Conservation (phyloP, 2,329 filamentous ascomycete genomes). For the Aspergillus hiratsukae region DNA sequence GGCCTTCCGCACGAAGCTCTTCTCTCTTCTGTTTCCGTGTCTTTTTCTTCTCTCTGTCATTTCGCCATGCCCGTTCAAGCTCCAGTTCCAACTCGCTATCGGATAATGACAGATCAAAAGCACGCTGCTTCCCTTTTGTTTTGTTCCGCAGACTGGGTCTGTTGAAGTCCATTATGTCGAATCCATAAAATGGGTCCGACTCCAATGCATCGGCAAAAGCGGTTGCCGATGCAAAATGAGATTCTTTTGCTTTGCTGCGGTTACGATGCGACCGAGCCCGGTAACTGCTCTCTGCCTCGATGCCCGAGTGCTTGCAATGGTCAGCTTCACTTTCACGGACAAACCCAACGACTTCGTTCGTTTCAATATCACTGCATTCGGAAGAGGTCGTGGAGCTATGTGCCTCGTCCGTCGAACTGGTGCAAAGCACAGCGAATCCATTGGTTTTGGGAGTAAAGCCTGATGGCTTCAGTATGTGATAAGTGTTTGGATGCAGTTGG, state of each 20-base stretch:
- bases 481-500: neutral
- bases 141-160: constrained; percentile 63
- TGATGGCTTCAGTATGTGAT: neutral
- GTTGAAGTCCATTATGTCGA: constrained; percentile 83
- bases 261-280: neutral
- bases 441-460: neutral
- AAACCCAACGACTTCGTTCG: neutral
- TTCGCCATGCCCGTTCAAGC: constrained; percentile 59
- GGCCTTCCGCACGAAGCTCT: constrained; percentile 60
- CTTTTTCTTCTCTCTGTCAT: constrained; percentile 67
- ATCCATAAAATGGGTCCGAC: constrained; percentile 60
- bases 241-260: neutral
- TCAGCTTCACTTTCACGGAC: neutral
- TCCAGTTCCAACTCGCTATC: constrained; percentile 64
- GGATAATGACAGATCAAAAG: constrained; percentile 52
- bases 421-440: neutral
- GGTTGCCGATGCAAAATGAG: constrained; percentile 50
- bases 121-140: constrained; percentile 57
- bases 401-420: neutral
- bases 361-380: neutral
- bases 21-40: constrained; percentile 67
- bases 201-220: constrained; percentile 56
- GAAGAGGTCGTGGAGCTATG: neutral
- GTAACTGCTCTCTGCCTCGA: neutral
- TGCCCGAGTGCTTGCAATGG: neutral